Evolutionary conservation across 495 filamentous ascomycete species (phyloP).

Genomic region (Chaetomidium leptoderma): DNA sequence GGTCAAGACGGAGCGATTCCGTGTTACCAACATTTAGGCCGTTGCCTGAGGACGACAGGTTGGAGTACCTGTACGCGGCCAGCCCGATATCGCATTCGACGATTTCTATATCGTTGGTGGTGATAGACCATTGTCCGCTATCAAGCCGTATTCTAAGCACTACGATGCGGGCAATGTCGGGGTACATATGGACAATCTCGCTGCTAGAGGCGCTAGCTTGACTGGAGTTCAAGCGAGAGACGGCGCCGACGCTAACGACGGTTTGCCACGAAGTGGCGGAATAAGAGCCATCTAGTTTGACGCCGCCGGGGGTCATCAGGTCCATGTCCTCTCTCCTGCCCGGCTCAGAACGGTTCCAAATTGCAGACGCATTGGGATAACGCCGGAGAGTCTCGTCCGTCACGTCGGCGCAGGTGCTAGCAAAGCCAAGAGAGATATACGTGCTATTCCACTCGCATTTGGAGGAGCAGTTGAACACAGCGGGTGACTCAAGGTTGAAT

Average conservation of each 20-base stretch:
- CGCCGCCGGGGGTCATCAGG: conserved; percentile 9
- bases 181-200: not conserved
- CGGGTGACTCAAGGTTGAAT: conserved; percentile 8
- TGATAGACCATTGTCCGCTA: not conserved
- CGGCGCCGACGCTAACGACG: conserved; percentile 2
- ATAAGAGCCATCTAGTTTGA: not conserved
- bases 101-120: not conserved
- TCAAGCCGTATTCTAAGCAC: conserved; percentile 1
- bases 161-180: conserved; percentile 8
- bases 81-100: conserved; percentile 6
- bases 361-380: not conserved
- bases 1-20: conserved; percentile 6
- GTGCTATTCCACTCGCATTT: conserved; percentile 15
- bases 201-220: not conserved
- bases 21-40: not conserved
- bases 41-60: conserved; percentile 4
- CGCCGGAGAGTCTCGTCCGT: conserved; percentile 5
- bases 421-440: conserved; percentile 15
- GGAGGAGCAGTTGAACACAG: conserved; percentile 15
- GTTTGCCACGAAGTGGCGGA: conserved; percentile 1
- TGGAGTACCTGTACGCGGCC: conserved; percentile 11
- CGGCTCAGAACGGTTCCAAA: not conserved
- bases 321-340: not conserved
- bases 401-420: conserved; percentile 12
- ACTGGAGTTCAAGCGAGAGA: not conserved